Conservation (phyloP, 129 eudicot genomes). For the Lactuca sativa region DNA sequence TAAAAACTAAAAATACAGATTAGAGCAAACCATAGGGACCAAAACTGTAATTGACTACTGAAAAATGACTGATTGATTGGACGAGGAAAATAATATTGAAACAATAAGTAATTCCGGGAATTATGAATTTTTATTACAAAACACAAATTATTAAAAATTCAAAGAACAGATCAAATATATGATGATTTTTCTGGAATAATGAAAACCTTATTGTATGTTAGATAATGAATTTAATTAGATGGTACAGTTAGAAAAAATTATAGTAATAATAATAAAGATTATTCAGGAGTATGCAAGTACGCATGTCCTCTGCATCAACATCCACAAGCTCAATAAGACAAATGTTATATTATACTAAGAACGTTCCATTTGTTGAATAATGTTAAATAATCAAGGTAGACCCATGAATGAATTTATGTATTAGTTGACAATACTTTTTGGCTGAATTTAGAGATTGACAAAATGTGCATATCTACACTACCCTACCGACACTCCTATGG, state of each 20-base stretch:
- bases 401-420: conserved; percentile 28
- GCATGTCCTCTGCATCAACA: not conserved
- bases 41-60: no score
- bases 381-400: conserved; percentile 22
- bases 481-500: conserved; percentile 34
- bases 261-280: not conserved
- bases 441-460: conserved; percentile 31
- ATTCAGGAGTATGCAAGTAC: not conserved
- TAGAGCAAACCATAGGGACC: no score
- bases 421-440: conserved; percentile 27
- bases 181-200: no score
- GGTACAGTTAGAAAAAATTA: not conserved
- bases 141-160: no score
- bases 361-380: not conserved
- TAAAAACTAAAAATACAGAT: no score
- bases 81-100: no score
- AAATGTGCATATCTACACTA: conserved; percentile 1
- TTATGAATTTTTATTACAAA: no score
- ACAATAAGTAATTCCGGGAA: no score
- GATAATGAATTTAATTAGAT: no score
- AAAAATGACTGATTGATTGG: no score
- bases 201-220: no score
- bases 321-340: conserved; percentile 15
- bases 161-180: no score
- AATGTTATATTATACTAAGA: not conserved